Base-by-base conservation (phyloP, 176 grass and related monocot genomes). In the Aegilops sharonensis region DNA sequence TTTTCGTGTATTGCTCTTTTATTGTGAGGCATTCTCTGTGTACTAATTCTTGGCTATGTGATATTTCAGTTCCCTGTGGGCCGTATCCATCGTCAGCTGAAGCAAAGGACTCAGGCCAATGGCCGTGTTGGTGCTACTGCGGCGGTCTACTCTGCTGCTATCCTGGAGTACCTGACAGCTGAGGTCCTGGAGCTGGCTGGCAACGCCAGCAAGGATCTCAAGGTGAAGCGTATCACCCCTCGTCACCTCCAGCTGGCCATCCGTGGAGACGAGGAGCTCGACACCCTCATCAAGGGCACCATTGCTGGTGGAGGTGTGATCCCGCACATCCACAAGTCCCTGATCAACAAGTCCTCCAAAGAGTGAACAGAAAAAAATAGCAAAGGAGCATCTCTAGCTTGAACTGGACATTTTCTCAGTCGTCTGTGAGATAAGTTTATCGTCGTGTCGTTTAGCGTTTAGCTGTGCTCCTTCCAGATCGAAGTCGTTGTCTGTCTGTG, bases 211-310 rank as follows among this genome's bases (percentile, higher is more conserved):
- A 93, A 93, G 76, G 92, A 93, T 86, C 79, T 93, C 63, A 93
- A 93, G 75, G 92, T 93, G 9, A 93, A 93, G 83, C 86, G 92
- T 83, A 93, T 93, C 86, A 93, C 92, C 27, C 92, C 92, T 27
- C 92, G 92, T 21, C 92, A 93, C 64, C 68, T 93, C n/a, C 92
- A 93, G 86, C 75, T 93, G 21, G 92, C 92, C 69, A 93, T 93
- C 62, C 89, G 92, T 32, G 92, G 92, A 78, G 92, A 93, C 8
- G 92, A 93, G 77, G 92, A 93, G 62, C 92, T 93, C 0, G 92
- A 93, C 11, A 93, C 92, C 74, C 92, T 93, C 79, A 93, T 93
- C 83, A 93, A 93, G 92, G 92, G 92, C 17, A 93, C 92, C 83
- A 93, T 93, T 5, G 92, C 92, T 4, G 89, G 92, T 35, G 92